Evolutionary conservation across 2,329 filamentous ascomycete species (phyloP).

Genomic region (Aspergillus sp.): DNA sequence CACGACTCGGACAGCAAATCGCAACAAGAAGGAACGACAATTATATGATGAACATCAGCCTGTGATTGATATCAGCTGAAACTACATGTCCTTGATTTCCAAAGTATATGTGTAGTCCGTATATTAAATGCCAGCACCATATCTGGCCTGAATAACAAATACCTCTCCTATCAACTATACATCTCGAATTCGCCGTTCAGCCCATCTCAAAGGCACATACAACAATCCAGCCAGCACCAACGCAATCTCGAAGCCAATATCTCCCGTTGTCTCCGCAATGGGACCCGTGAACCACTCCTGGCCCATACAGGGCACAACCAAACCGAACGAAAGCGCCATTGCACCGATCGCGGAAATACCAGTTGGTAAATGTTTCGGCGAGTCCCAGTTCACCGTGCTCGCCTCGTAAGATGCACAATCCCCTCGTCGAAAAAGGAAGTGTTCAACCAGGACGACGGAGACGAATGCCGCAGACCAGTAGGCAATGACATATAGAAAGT

Average conservation of each 20-base stretch:
- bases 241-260: conserved; percentile 13
- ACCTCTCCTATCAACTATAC: background rate
- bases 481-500: conserved; percentile 11
- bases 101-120: no score
- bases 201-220: conserved; percentile 3
- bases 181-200: background rate
- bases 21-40: no score
- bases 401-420: background rate
- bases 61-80: no score
- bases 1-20: no score
- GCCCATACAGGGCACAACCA: conserved; percentile 9
- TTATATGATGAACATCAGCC: no score
- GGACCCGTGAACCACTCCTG: conserved; percentile 10
- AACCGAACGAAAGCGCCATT: conserved; percentile 3
- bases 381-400: background rate
- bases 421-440: background rate
- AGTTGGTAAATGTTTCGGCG: background rate
- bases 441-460: background rate
- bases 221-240: conserved; percentile 1
- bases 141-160: background rate
- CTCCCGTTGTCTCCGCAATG: conserved; percentile 11
- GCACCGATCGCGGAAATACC: background rate
- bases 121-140: background rate
- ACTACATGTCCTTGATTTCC: no score
- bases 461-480: conserved; percentile 11